Base-by-base conservation (phyloP, 108 stramenopile genomes). In the Poteriospumella lacustris region DNA sequence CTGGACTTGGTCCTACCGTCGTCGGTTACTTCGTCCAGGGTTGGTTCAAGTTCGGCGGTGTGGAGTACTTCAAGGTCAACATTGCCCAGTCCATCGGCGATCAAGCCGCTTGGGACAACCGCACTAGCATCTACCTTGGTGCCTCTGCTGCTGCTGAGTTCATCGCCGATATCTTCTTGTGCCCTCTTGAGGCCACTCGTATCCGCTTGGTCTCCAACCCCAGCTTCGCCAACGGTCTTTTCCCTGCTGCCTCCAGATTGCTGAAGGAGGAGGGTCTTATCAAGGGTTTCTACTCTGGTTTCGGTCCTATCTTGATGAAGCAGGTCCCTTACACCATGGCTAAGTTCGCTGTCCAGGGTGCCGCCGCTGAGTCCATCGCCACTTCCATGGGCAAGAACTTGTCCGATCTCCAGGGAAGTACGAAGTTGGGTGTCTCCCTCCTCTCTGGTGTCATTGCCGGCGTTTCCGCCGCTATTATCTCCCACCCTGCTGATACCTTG, bases 291-390 rank as follows among this genome's bases (percentile, higher is more conserved):
- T 99, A 96, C 90, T 86, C 91, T 42, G 96, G 96, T 69, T 91
- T 99, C 79, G 56, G 86, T 59, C 97, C 97, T 78, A 96, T 99
- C 79, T 88, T 95, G 76, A 89, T 92, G 82, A 96, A 96, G 89
- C 98, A 99, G 86, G 88, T 99, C 81, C 98, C 98, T 41, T 97
- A 97, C 93, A 99, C 98, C 77, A 95, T 95, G 92, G 94, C 94
- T 62, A 99, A 99, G 87, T 97, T 99, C 76, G 94, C 95, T 43
- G 97, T 97, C 1, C 95, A 96, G 86, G 96, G 95, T 73, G 81
- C 77, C 73, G 96, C 91, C 15, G 95, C 95, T 36, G 96, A 99
- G 82, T 34, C 72, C 64, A 95, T 99, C 58, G 93, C 92, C 86
- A 81, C 60, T 1, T 77, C 85, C 77, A 83, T 95, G 80, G 93